Conservation (phyloP, 2,329 filamentous ascomycete species). For the Colletotrichum kahawae region DNA sequence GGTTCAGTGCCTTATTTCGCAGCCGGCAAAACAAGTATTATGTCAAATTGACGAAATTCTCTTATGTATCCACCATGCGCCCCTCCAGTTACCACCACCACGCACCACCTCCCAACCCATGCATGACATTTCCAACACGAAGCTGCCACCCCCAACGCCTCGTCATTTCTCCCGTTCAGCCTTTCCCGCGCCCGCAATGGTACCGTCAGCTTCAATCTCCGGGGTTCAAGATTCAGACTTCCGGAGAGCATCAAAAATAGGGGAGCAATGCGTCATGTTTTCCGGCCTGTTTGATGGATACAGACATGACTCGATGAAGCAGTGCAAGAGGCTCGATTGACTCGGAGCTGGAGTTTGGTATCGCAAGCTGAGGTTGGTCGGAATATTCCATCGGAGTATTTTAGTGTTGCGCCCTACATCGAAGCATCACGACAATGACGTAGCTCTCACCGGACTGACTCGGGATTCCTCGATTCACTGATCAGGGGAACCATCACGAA, state of each 20-base stretch:
- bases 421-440: constrained; percentile 12
- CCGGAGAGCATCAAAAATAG: not conserved
- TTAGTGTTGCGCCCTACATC: not conserved
- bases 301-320: constrained; percentile 5
- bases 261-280: constrained; percentile 1
- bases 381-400: not conserved
- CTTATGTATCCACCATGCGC: not conserved
- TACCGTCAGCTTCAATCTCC: not conserved
- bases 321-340: not conserved
- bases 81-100: not conserved
- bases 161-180: not conserved
- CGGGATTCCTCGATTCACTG: not conserved
- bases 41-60: constrained; percentile 7
- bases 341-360: not conserved
- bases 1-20: not conserved
- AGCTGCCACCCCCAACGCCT: not conserved
- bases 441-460: constrained; percentile 2
- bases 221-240: not conserved
- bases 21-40: not conserved
- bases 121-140: not conserved
- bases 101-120: not conserved
- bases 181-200: not conserved
- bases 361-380: not conserved
- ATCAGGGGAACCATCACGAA: constrained; percentile 19
- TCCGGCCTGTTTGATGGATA: not conserved